These are phyloP conservation scores for Teunomyces stri DNA, from an alignment of 805 yeast species.

Conservation along the genomic window DNA sequence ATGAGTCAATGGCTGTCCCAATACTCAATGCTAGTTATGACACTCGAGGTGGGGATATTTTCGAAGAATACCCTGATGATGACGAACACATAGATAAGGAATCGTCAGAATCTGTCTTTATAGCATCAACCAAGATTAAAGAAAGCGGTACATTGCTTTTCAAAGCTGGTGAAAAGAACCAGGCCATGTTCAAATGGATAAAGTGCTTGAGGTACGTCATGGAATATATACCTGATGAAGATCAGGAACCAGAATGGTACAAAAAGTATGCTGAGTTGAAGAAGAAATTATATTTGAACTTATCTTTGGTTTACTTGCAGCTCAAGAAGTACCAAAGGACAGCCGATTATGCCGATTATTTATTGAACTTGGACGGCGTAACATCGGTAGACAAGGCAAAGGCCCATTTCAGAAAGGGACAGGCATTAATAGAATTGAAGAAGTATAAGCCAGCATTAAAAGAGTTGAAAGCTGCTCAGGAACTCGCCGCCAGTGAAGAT, in stretches of 20 bases:
- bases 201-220: slow-evolving; percentile 68
- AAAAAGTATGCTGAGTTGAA: slow-evolving; percentile 49
- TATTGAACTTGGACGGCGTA: slow-evolving; percentile 49
- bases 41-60: slow-evolving; percentile 63
- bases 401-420: slow-evolving; percentile 56
- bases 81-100: slow-evolving; percentile 57
- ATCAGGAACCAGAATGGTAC: slow-evolving; percentile 53
- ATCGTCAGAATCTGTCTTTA: slow-evolving; percentile 50
- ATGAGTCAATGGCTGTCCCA: slow-evolving; percentile 50
- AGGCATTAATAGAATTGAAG: slow-evolving; percentile 40
- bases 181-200: slow-evolving; percentile 60
- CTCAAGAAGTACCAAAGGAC: slow-evolving; percentile 48
- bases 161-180: slow-evolving; percentile 47
- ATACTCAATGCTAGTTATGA: slow-evolving; percentile 62
- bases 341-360: slow-evolving; percentile 52
- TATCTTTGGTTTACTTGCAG: slow-evolving; percentile 56
- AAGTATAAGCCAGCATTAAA: slow-evolving; percentile 49
- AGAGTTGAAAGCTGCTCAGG: slow-evolving; percentile 45
- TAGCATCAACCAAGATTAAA: slow-evolving; percentile 56
- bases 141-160: slow-evolving; percentile 63
- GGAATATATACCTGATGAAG: slow-evolving; percentile 70
- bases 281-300: slow-evolving; percentile 54
- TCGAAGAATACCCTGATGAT: slow-evolving; percentile 78
- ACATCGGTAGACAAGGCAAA: slow-evolving; percentile 50
- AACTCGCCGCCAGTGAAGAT: slow-evolving; percentile 46